Conservation (phyloP, 768 basidiomycete genomes). For the Boletellus ananas region DNA sequence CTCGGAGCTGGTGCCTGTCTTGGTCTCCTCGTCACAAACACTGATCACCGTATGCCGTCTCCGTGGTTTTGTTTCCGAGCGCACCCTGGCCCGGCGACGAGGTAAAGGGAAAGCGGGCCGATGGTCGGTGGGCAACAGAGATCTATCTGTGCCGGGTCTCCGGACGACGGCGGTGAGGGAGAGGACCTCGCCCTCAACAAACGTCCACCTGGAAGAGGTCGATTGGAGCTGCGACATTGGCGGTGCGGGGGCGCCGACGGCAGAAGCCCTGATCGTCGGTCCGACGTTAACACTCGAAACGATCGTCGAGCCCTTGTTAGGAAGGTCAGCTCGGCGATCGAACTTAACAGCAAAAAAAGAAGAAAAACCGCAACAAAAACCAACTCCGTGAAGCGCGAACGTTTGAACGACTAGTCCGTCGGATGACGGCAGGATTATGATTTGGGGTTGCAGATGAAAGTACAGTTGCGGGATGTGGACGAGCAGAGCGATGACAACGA, state of each 20-base stretch:
- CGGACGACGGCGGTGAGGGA: too few relatives aligned
- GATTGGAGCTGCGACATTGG: too few relatives aligned
- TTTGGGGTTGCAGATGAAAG: constrained; percentile 2
- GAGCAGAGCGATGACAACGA: constrained; percentile 5
- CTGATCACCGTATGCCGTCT: constrained; percentile 6
- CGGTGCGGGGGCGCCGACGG: neutral
- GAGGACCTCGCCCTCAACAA: too few relatives aligned
- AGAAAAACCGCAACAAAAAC: neutral
- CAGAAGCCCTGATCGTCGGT: constrained; percentile 17
- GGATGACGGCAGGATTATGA: constrained; percentile 13
- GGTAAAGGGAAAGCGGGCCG: neutral
- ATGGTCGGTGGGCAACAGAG: too few relatives aligned
- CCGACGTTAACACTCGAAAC: neutral
- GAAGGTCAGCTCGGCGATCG: constrained; percentile 12
- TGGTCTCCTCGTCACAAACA: neutral
- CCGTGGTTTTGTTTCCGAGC: constrained; percentile 22
- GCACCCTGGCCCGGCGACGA: neutral
- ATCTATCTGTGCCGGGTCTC: too few relatives aligned
- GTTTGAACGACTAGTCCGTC: neutral
- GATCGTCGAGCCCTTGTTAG: constrained; percentile 19
- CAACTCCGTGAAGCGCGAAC: constrained; percentile 19
- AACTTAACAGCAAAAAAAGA: neutral
- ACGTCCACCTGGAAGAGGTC: too few relatives aligned
- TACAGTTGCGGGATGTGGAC: constrained; percentile 16
- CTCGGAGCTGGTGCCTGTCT: too few relatives aligned